These are phyloP conservation scores for Kodamaea laetipori DNA, from an alignment of 805 yeast genomes.

Conservation along the genomic window DNA sequence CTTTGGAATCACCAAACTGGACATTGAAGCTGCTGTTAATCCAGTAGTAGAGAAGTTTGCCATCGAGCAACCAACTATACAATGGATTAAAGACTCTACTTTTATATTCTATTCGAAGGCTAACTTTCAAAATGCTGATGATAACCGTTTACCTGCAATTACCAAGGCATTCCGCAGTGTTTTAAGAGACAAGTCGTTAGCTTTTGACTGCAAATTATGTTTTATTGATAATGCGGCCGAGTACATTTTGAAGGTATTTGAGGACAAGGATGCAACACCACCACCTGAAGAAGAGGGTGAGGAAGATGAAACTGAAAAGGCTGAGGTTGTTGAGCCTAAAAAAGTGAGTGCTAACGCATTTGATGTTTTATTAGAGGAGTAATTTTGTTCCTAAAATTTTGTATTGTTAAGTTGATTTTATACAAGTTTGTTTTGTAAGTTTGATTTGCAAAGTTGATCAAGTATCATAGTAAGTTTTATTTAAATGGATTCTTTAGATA, in stretches of 20 bases:
- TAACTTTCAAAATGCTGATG: slow-evolving; percentile 32
- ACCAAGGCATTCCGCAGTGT: slow-evolving; percentile 34
- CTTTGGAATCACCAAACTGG: slow-evolving; percentile 52
- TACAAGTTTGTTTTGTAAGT: neutral
- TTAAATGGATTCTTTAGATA: slow-evolving; percentile 3
- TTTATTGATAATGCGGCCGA: slow-evolving; percentile 36
- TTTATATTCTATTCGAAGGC: slow-evolving; percentile 44
- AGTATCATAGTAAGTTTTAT: neutral
- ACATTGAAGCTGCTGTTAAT: slow-evolving; percentile 37
- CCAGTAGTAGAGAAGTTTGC: slow-evolving; percentile 25
- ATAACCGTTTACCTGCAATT: slow-evolving; percentile 44
- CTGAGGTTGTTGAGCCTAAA: neutral
- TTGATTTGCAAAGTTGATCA: neutral
- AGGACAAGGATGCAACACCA: slow-evolving; percentile 4
- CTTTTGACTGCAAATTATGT: slow-evolving; percentile 51
- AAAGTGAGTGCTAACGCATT: slow-evolving; percentile 9
- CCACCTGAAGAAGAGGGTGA: slow-evolving; percentile 3
- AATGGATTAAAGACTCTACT: slow-evolving; percentile 44
- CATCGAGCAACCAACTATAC: slow-evolving; percentile 30
- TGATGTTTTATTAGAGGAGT: slow-evolving; percentile 11
- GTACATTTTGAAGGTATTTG: slow-evolving; percentile 22
- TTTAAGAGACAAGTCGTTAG: slow-evolving; percentile 45
- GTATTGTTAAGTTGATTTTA: neutral
- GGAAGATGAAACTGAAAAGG: neutral
- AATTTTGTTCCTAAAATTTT: neutral